Conservation (phyloP, 345 rosid species). For the Citrus reticulata region DNA sequence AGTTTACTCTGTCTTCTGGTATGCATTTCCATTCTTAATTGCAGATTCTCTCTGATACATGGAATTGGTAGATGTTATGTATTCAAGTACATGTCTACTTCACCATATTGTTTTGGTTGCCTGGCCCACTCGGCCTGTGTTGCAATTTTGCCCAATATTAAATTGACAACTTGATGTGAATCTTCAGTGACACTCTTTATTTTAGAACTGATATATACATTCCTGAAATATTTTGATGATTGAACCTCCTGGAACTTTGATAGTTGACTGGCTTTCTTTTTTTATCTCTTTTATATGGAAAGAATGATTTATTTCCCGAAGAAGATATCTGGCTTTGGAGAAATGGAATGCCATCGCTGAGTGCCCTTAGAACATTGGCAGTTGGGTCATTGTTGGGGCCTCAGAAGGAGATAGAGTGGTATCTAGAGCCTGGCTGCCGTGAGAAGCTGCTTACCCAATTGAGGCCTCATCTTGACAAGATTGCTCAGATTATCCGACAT, state of each 20-base stretch:
- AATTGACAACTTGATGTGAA: not conserved
- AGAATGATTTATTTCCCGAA: constrained; percentile 93
- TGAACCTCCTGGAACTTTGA: constrained; percentile 10
- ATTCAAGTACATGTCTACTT: not conserved
- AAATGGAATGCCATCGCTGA: constrained; percentile 83
- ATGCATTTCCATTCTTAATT: constrained; percentile 30
- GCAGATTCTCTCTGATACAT: not conserved
- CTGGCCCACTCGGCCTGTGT: not conserved
- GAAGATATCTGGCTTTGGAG: constrained; percentile 94
- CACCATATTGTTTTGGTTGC: not conserved
- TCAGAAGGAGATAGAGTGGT: constrained; percentile 87
- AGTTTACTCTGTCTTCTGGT: constrained; percentile 91
- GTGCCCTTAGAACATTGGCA: constrained; percentile 84
- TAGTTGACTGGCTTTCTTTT: constrained; percentile 28
- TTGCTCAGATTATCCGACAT: constrained; percentile 83
- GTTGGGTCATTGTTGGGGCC: constrained; percentile 82
- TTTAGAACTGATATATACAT: not conserved
- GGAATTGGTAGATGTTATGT: constrained; percentile 1
- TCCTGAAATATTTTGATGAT: not conserved
- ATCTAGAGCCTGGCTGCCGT: constrained; percentile 60
- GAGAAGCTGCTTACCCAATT: constrained; percentile 79
- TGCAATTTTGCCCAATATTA: not conserved
- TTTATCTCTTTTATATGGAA: constrained; percentile 32
- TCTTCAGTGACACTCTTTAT: not conserved
- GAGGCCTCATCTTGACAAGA: constrained; percentile 79